Evolutionary conservation across 495 filamentous ascomycete species (phyloP), one percentile per base, ranked within the genome.

Genomic region (Oidiodendron maius): DNA sequence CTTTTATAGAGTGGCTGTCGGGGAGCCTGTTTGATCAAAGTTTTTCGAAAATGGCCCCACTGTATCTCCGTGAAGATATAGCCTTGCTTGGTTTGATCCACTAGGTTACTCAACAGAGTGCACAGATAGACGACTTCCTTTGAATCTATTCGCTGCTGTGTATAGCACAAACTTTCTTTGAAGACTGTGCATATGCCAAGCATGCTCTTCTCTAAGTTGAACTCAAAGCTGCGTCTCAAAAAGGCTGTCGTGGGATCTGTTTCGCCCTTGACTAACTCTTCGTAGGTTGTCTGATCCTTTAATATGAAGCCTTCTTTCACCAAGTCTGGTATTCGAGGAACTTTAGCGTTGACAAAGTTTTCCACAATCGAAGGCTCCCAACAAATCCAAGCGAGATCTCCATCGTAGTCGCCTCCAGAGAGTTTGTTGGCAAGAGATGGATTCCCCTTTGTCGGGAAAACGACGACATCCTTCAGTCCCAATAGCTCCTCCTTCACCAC

Each of bases 361-460:
- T 74, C 57, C 0, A 94, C 89, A 12, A 96, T 79, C 0, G 67
- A 67, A 2, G 72, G 71, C 49, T 96, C 90, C 91, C 89, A 96
- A 63, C 90, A 96, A 13, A 95, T 70, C 90, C 89, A 93, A 0
- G 82, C 86, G 34, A 74, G 83, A 55, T 98, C 93, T 0, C 93
- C 93, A 50, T 96, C 91, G 61, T 96, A 96, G 64, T 98, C 93
- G 8, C 93, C 93, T 12, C 91, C 93, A 3, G 89, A 93, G 0
- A 96, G 71, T 62, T 88, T 87, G 25, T 81, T 77, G 0, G 90
- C 93, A 1, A 95, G 74, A 0, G 53, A 56, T 0, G 89, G 78
- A 17, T 73, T 72, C 0, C 93, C 91, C 55, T 76, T 77, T 0
- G 74, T 73, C 0, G 93, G 74, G 56, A 98, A 96, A 1, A 96